phyloP scores from a whole-genome alignment of 768 basidiomycete species.

The Mycena indigotica region DNA sequence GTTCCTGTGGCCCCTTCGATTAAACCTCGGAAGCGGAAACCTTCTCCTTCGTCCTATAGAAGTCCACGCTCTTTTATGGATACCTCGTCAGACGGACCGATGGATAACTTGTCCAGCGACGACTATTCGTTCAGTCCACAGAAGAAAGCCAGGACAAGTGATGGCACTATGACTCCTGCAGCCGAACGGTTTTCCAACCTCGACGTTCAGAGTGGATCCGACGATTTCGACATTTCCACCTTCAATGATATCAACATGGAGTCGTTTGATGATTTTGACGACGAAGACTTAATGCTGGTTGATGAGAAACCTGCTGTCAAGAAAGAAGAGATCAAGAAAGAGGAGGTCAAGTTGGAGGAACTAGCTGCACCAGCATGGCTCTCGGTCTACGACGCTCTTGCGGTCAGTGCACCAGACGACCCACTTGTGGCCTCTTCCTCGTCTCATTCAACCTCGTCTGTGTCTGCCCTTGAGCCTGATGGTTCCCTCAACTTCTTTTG shows the following conservation, averaged over 20 bases:
- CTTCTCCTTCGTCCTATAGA: slow-evolving; percentile 49
- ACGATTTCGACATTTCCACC: slow-evolving; percentile 42
- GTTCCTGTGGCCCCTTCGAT: slow-evolving; percentile 37
- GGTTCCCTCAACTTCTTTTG: slow-evolving; percentile 91
- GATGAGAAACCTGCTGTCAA: slow-evolving; percentile 41
- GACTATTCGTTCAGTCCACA: slow-evolving; percentile 67
- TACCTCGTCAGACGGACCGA: slow-evolving; percentile 50
- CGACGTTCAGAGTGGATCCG: slow-evolving; percentile 57
- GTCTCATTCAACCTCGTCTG: slow-evolving; percentile 32
- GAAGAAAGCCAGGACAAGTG: slow-evolving; percentile 59
- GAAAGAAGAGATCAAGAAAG: slow-evolving; percentile 30
- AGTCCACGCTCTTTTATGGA: slow-evolving; percentile 38
- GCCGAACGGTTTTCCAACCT: slow-evolving; percentile 60
- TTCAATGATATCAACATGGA: slow-evolving; percentile 65
- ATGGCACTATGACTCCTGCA: slow-evolving; percentile 52
- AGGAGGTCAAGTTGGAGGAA: slow-evolving; percentile 46
- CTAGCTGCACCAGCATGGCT: slow-evolving; percentile 65
- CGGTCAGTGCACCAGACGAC: slow-evolving; percentile 59
- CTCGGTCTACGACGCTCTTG: slow-evolving; percentile 72
- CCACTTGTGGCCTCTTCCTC: slow-evolving; percentile 39
- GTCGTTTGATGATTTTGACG: slow-evolving; percentile 59
- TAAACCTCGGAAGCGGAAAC: slow-evolving; percentile 66
- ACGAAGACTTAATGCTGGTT: slow-evolving; percentile 25
- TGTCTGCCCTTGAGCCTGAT: slow-evolving; percentile 76
- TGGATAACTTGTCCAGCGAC: slow-evolving; percentile 54